Evolutionary conservation across 2,329 filamentous ascomycete genomes (phyloP), one percentile per base, ranked within the genome.

Genomic region (Arthrobotrys sphaeroides): DNA sequence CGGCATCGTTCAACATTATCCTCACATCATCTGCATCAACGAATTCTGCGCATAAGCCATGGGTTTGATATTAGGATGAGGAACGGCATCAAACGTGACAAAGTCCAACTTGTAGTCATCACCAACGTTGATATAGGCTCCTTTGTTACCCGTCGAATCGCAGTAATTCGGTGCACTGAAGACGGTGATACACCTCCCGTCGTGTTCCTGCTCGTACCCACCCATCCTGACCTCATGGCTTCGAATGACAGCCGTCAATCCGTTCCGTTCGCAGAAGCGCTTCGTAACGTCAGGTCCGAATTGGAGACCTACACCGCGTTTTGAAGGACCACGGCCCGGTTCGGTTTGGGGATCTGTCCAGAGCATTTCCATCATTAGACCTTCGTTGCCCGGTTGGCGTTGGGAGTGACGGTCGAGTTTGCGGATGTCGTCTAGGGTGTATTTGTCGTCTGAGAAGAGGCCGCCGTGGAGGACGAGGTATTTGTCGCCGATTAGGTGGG

Each of bases 351-450:
- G 95, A 82, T 99, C 95, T 0, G 95, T 98, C 95, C 95, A 99
- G 51, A 99, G 88, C 95, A 99, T 99, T 84, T 99, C 95, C 95
- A 99, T 99, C 95, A 99, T 99, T 26, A 99, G 85, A 12, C 95
- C 95, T 55, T 91, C 85, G 83, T 99, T 95, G 31, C 95, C 95
- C 1, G 95, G 94, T 81, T 98, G 94, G 77, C 92, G 88, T 84
- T 98, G 95, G 82, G 88, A 89, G 84, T 97, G 94, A 78, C 94
- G 87, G 83, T 98, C 90, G 70, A 98, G 86, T 84, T 96, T 96
- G 78, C 95, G 89, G 79, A 99, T 96, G 81, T 99, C 94, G 79
- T 98, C 92, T 61, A 99, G 85, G 0, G 92, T 94, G 77, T 94
- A 87, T 79, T 92, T 95, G 83, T 99, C 95, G 81, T 98, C 91